Evolutionary conservation across 331 rosid genomes (phyloP).

Genomic region (Quercus lobata): DNA sequence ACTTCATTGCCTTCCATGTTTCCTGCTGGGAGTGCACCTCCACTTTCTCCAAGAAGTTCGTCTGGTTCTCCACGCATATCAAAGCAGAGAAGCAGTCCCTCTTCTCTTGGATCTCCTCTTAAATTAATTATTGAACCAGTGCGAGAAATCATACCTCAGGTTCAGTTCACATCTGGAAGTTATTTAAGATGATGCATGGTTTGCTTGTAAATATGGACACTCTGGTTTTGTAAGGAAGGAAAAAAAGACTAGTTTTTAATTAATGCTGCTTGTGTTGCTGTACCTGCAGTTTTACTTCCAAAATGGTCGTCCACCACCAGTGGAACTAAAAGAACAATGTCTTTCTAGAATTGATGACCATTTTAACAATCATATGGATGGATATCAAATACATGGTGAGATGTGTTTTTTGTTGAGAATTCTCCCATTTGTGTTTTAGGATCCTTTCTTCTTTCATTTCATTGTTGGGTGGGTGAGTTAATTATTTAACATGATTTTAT

Average conservation of each 20-base stretch:
- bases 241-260: not conserved
- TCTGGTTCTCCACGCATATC: constrained; percentile 87
- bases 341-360: constrained; percentile 49
- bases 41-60: constrained; percentile 94
- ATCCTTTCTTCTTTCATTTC: not conserved
- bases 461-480: not conserved
- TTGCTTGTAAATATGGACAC: not conserved
- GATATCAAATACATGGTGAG: constrained; percentile 84
- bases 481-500: not conserved
- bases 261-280: not conserved
- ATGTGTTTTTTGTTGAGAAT: not conserved
- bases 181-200: not conserved
- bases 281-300: constrained; percentile 85
- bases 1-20: constrained; percentile 79
- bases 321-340: constrained; percentile 68
- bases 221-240: not conserved
- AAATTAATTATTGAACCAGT: constrained; percentile 81
- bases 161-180: constrained; percentile 15
- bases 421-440: not conserved
- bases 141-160: constrained; percentile 94
- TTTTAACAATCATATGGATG: constrained; percentile 71
- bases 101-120: constrained; percentile 82
- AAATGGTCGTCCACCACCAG: constrained; percentile 86
- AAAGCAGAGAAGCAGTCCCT: constrained; percentile 90
- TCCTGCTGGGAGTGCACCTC: constrained; percentile 95